A percentile compares a stretch with the other conserved stretches of the same genome.
Conservation (phyloP, 495 filamentous ascomycete genomes). For the Tuber brumale region DNA sequence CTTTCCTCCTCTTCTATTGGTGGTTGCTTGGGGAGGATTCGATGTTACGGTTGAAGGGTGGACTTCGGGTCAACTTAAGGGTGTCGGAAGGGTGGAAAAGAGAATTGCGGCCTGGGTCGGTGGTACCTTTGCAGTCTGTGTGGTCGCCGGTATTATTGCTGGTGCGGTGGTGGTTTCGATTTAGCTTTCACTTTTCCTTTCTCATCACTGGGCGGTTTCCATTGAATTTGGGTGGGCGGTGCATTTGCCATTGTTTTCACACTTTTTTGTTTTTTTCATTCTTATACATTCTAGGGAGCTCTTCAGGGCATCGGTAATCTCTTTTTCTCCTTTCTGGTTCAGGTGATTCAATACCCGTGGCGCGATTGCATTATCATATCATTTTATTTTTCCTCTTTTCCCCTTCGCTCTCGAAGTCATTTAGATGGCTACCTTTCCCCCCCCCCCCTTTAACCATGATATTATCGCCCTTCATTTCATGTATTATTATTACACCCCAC, state of each 20-base stretch:
- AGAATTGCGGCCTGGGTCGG: slow-evolving; percentile 33
- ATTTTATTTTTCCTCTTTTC: background rate
- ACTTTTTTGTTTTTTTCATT: background rate
- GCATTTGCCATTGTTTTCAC: slow-evolving; percentile 10
- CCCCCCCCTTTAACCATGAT: background rate
- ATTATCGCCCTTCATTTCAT: background rate
- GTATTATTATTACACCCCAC: background rate
- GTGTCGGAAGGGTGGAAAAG: slow-evolving; percentile 36
- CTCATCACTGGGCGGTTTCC: slow-evolving; percentile 1
- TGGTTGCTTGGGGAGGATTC: slow-evolving; percentile 36
- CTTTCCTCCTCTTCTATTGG: slow-evolving; percentile 34
- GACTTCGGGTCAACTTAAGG: slow-evolving; percentile 31
- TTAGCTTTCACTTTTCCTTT: slow-evolving; percentile 16
- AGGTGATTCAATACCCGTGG: background rate
- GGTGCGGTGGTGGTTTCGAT: slow-evolving; percentile 15
- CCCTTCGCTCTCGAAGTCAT: background rate
- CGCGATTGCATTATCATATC: background rate
- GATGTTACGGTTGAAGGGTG: slow-evolving; percentile 29
- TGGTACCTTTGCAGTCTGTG: slow-evolving; percentile 25
- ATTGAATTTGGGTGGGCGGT: slow-evolving; percentile 1
- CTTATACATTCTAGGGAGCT: slow-evolving; percentile 10
- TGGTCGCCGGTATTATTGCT: slow-evolving; percentile 33
- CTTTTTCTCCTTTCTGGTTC: slow-evolving; percentile 4
- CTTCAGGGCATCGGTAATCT: slow-evolving; percentile 1
- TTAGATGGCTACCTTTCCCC: background rate